Percentiles rank a stretch among this genome's conserved stretches.
Conservation (phyloP, 345 rosid species). For the Nasturtium officinale region DNA sequence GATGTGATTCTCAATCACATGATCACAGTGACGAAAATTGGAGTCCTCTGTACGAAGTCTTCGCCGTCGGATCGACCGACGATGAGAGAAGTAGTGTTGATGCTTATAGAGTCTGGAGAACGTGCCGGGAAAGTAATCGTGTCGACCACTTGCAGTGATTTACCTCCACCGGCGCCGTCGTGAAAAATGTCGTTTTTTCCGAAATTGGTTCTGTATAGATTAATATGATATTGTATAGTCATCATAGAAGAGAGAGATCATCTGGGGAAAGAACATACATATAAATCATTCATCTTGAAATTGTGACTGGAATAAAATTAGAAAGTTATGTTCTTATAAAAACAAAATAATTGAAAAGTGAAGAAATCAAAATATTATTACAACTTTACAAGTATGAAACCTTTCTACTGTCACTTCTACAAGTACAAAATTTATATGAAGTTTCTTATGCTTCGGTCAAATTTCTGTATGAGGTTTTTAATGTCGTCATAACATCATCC, state of each 20-base stretch:
- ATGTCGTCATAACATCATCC: neutral
- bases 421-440: neutral
- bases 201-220: slow-evolving; percentile 36
- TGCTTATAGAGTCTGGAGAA: slow-evolving; percentile 76
- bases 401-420: neutral
- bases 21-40: slow-evolving; percentile 77
- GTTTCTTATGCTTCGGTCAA: neutral
- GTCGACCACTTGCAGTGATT: slow-evolving; percentile 47
- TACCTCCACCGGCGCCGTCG: slow-evolving; percentile 41
- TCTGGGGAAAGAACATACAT: neutral
- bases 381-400: neutral
- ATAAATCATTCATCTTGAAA: slow-evolving; percentile 23
- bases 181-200: neutral
- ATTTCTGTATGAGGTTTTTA: neutral
- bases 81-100: slow-evolving; percentile 80
- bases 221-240: slow-evolving; percentile 43
- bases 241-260: slow-evolving; percentile 27
- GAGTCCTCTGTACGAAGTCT: slow-evolving; percentile 68
- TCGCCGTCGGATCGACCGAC: slow-evolving; percentile 83
- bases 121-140: slow-evolving; percentile 48
- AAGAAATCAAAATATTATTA: neutral
- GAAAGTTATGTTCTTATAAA: neutral
- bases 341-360: neutral
- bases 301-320: neutral
- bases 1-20: slow-evolving; percentile 60